Percentiles rank a stretch among this genome's conserved stretches.
Evolutionary conservation across 2,329 filamentous ascomycete species (phyloP).

Genomic region (Botryotinia convoluta): DNA sequence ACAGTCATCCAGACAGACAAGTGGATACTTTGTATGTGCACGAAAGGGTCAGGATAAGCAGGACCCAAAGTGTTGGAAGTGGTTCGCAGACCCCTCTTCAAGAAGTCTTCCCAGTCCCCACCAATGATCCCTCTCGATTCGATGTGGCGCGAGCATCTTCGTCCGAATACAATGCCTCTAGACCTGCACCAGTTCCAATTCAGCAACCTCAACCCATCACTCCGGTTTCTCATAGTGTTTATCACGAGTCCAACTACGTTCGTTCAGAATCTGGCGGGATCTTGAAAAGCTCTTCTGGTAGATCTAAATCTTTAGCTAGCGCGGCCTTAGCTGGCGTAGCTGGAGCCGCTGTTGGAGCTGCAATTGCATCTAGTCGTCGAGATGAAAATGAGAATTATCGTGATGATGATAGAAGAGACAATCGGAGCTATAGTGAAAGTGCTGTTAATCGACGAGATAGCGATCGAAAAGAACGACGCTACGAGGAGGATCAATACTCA

Average conservation of each 20-base stretch:
- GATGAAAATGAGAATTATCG: conserved; percentile 32
- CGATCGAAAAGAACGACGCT: conserved; percentile 27
- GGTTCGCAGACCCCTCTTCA: conserved; percentile 50
- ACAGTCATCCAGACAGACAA: conserved; percentile 1
- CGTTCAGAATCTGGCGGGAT: conserved; percentile 31
- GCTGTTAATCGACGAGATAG: conserved; percentile 20
- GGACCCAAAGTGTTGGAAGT: conserved; percentile 41
- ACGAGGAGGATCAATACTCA: conserved; percentile 30
- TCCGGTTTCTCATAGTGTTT: conserved; percentile 68
- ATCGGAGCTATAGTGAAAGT: conserved; percentile 24
- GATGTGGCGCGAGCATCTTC: conserved; percentile 55
- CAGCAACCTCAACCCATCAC: conserved; percentile 80
- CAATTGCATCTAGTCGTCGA: conserved; percentile 42
- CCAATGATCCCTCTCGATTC: conserved; percentile 61
- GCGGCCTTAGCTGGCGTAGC: conserved; percentile 49
- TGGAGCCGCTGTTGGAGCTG: conserved; percentile 50
- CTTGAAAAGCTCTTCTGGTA: conserved; percentile 37
- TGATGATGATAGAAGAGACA: conserved; percentile 25
- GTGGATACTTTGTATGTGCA: not conserved
- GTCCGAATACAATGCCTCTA: conserved; percentile 44
- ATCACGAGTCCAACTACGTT: conserved; percentile 48
- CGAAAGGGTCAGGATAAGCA: conserved; percentile 13
- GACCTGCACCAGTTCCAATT: conserved; percentile 64
- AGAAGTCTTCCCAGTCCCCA: conserved; percentile 64
- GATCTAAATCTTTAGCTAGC: conserved; percentile 44